A percentile compares a stretch with the other conserved stretches of the same genome.
phyloP scores from a whole-genome alignment of 768 basidiomycete genomes.

The Lyophyllum decastes region DNA sequence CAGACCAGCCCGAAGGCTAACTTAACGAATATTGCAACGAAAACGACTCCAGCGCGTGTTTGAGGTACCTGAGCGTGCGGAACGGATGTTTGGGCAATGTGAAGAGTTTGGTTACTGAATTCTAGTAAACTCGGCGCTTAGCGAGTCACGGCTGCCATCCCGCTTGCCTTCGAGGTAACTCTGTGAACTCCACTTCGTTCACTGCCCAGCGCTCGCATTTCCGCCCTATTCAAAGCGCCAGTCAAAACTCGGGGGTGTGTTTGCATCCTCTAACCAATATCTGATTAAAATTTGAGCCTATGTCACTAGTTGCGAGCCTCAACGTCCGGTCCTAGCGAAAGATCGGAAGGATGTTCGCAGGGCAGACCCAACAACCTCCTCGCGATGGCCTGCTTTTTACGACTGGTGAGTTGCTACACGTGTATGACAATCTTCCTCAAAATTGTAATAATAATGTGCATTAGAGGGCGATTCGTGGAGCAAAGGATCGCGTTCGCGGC shows the following conservation, averaged over 20 bases:
- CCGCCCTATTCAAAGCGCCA: neutral
- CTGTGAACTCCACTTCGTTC: neutral
- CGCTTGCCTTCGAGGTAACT: conserved; percentile 3
- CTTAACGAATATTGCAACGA: neutral
- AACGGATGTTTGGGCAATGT: neutral
- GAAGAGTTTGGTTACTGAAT: neutral
- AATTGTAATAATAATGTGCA: neutral
- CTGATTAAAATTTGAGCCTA: neutral
- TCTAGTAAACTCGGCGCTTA: conserved; percentile 4
- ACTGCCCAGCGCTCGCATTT: neutral
- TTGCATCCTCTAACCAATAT: neutral
- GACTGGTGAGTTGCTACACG: conserved; percentile 18
- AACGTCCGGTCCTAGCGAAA: neutral
- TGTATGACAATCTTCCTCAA: neutral
- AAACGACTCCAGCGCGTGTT: conserved; percentile 1
- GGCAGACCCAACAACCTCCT: conserved; percentile 15
- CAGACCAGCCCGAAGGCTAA: neutral
- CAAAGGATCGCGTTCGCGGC: conserved; percentile 20
- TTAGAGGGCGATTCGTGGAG: conserved; percentile 36
- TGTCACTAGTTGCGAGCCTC: conserved; percentile 2
- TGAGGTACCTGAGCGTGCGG: conserved; percentile 5
- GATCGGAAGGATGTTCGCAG: conserved; percentile 14
- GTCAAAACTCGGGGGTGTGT: neutral
- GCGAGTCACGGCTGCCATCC: conserved; percentile 10
- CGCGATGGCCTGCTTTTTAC: conserved; percentile 27